These are phyloP conservation scores for Metschnikowia aberdeeniae DNA, from an alignment of 805 yeast genomes.

Conservation along the genomic window DNA sequence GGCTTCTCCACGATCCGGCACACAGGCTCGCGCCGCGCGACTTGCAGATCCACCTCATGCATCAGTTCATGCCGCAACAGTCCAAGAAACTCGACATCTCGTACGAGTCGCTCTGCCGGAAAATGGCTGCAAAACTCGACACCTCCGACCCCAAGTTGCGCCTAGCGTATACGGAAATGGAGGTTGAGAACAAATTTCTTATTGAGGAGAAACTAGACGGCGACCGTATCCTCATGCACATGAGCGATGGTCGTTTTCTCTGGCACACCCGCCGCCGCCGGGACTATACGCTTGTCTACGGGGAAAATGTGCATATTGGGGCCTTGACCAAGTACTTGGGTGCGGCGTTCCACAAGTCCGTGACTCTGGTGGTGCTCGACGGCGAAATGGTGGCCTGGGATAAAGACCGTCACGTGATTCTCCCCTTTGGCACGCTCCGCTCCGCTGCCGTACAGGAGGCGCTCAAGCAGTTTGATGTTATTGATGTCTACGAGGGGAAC, in stretches of 20 bases:
- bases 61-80: conserved; percentile 73
- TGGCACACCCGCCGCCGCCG: conserved; percentile 65
- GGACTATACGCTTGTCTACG: conserved; percentile 72
- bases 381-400: conserved; percentile 96
- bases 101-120: conserved; percentile 48
- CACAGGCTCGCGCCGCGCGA: conserved; percentile 39
- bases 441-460: conserved; percentile 59
- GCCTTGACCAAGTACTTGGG: conserved; percentile 51
- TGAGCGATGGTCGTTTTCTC: conserved; percentile 35
- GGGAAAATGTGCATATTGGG: conserved; percentile 47
- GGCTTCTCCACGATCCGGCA: conserved; percentile 48
- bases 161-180: conserved; percentile 13
- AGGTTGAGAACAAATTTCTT: conserved; percentile 39
- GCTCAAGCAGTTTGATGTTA: conserved; percentile 30
- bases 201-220: conserved; percentile 95
- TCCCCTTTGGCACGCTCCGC: conserved; percentile 81
- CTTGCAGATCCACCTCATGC: conserved; percentile 40
- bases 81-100: conserved; percentile 53
- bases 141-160: conserved; percentile 16
- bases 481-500: conserved; percentile 22
- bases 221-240: conserved; percentile 79
- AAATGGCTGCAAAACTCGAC: conserved; percentile 30
- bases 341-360: conserved; percentile 35
- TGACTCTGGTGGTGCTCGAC: conserved; percentile 54
- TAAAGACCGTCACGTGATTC: conserved; percentile 45